These are phyloP conservation scores for Groenewaldozyma salmanticensis DNA, from an alignment of 805 yeast genomes.

Conservation along the genomic window DNA sequence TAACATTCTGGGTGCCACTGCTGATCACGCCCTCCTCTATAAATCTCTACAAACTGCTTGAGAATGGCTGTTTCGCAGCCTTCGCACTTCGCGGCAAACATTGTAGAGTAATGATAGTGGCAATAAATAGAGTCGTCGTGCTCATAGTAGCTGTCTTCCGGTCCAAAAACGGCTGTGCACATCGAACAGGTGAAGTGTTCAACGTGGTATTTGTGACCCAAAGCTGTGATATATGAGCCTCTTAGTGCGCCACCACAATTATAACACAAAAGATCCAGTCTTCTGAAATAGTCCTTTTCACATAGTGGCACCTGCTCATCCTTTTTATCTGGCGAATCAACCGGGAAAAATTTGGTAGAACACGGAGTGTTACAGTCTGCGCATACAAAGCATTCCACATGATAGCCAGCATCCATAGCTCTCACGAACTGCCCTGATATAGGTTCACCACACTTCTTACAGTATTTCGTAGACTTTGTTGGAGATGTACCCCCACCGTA, in stretches of 20 bases:
- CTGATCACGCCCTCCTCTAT: conserved; percentile 81
- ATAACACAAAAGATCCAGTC: conserved; percentile 76
- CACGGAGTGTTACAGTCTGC: conserved; percentile 74
- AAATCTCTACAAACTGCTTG: conserved; percentile 88
- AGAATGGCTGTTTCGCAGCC: conserved; percentile 89
- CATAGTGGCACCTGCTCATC: conserved; percentile 56
- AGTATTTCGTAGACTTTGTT: conserved; percentile 22
- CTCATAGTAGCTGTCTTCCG: conserved; percentile 87
- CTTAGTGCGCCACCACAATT: conserved; percentile 78
- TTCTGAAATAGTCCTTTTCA: conserved; percentile 83
- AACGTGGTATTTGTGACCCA: conserved; percentile 84
- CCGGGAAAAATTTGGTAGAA: conserved; percentile 82
- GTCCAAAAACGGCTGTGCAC: conserved; percentile 78
- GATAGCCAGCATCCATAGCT: conserved; percentile 71
- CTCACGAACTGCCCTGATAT: conserved; percentile 74
- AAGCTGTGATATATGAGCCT: conserved; percentile 89
- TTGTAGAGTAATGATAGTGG: conserved; percentile 82
- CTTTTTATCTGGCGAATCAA: conserved; percentile 32
- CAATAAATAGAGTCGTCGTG: conserved; percentile 77
- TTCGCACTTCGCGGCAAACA: conserved; percentile 81
- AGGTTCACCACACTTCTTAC: conserved; percentile 43
- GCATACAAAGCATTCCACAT: conserved; percentile 81
- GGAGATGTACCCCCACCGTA: not conserved
- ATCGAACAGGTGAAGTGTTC: conserved; percentile 91
- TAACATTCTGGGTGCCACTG: conserved; percentile 99